Percentiles rank a stretch among this genome's conserved stretches.
Evolutionary conservation across 2,329 filamentous ascomycete genomes (phyloP).

Genomic region (Scedosporium aurantiacum): DNA sequence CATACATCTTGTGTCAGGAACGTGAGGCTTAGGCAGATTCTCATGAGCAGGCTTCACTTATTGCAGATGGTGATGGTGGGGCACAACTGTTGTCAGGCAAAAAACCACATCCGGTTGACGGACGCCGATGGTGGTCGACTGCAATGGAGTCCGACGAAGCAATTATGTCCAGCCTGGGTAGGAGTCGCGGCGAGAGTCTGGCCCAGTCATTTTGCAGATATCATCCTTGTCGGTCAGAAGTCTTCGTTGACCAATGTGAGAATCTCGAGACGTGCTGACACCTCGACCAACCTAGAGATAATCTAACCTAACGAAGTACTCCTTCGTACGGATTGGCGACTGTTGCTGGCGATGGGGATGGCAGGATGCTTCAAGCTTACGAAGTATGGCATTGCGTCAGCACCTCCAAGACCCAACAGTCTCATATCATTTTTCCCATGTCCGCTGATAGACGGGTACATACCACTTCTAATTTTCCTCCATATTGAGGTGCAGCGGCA

Average conservation of each 20-base stretch:
- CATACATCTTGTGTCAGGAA: too few species aligned
- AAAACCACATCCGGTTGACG: neutral
- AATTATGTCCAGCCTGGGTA: neutral
- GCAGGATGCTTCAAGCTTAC: too few species aligned
- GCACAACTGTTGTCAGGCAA: neutral
- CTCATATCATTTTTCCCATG: neutral
- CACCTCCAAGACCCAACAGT: neutral
- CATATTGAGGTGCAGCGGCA: neutral
- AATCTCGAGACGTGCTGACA: neutral
- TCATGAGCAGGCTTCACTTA: neutral
- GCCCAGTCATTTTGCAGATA: neutral
- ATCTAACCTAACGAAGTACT: too few species aligned
- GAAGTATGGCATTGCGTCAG: neutral
- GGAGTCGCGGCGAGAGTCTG: neutral
- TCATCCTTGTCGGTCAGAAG: neutral
- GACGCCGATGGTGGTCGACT: too few species aligned
- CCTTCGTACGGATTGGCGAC: neutral
- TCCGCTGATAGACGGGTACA: neutral
- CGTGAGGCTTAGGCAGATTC: too few species aligned
- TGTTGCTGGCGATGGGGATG: neutral
- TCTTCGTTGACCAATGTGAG: neutral
- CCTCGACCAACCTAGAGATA: too few species aligned
- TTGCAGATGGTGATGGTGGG: neutral
- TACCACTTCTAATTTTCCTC: neutral
- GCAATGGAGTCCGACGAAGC: neutral